These are phyloP conservation scores for Aspergillus sclerotioniger DNA, from an alignment of 495 filamentous ascomycete genomes.

Conservation along the genomic window DNA sequence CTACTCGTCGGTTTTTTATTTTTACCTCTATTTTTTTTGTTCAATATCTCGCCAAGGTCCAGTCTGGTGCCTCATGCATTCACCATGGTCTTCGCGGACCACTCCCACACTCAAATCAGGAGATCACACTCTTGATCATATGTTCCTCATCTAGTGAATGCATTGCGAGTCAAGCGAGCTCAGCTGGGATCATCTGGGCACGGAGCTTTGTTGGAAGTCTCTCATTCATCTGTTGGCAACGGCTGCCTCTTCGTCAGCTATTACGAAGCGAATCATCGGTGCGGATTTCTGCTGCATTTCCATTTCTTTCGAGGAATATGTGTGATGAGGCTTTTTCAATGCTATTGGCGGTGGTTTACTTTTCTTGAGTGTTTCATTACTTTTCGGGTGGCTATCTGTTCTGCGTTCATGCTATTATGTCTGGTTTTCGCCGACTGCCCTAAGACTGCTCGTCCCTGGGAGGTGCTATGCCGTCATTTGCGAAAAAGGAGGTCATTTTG, in stretches of 20 bases:
- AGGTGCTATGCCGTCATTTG: conserved; percentile 20
- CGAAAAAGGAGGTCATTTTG: conserved; percentile 24
- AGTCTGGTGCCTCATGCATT: background rate
- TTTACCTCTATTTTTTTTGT: too few relatives aligned
- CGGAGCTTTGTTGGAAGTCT: background rate
- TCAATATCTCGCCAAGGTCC: conserved; percentile 1
- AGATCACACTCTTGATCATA: too few relatives aligned
- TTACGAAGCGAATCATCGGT: conserved; percentile 25
- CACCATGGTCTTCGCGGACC: background rate
- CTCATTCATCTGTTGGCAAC: conserved; percentile 11
- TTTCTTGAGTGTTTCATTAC: conserved; percentile 19
- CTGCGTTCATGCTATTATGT: conserved; percentile 19
- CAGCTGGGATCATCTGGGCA: background rate
- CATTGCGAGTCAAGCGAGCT: background rate
- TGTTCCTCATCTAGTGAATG: background rate
- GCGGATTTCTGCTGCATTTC: conserved; percentile 22
- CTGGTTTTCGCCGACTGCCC: conserved; percentile 10
- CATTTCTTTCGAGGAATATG: conserved; percentile 11
- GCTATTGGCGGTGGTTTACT: conserved; percentile 30
- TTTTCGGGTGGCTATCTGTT: conserved; percentile 35
- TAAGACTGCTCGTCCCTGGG: conserved; percentile 11
- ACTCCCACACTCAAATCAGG: too few relatives aligned
- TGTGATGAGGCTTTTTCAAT: conserved; percentile 14
- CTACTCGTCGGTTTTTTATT: conserved; percentile 27
- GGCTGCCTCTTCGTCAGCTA: conserved; percentile 20